Base-by-base conservation (phyloP, 2,329 filamentous ascomycete species). In the Monilinia laxa region DNA sequence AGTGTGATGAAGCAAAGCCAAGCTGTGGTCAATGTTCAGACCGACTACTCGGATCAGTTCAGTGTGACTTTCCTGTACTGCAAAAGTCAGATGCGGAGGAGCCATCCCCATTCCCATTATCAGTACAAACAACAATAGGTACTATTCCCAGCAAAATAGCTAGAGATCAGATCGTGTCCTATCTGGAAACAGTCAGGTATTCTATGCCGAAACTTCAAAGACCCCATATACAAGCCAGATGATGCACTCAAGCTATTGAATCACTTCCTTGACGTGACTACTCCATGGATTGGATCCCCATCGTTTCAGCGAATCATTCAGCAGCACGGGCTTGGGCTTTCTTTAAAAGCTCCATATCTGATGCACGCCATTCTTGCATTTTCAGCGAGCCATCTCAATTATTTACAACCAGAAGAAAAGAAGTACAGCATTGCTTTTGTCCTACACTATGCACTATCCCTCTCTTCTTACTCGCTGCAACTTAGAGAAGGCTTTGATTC, bases 351-450 rank as follows among this genome's bases (percentile, higher is more conserved):
- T 10, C 56, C 63, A 14, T 66, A 68, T 16, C 18, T 69, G 35
- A 49, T 69, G 49, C 65, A 67, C 52, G 60, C 65, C 7, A 69
- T 69, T 47, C 60, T 69, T 20, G 60, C 65, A n/a, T 54, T 67
- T 38, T 60, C 67, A 45, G 67, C 67, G 25, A 62, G 59, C 35
- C 67, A 69, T 40, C 35, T 69, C 20, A 40, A 35, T 10, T 62
- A 47, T 53, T 23, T 68, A 42, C 25, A 52, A 12, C 63, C 66
- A 23, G 20, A 45, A 12, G 38, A 57, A 28, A 58, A 53, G 10
- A 65, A 59, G 31, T 67, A 58, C n/a, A 45, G n/a, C 42, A 40
- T 65, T 40, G 51, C 66, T 45, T 54, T 40, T 16, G 23, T 53
- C 9, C 12, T 59, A 1, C 66, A 67, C 23, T 67, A 67, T 45